Base-by-base conservation (phyloP, 1,284 basidiomycete species). In the Irpex sp. region DNA sequence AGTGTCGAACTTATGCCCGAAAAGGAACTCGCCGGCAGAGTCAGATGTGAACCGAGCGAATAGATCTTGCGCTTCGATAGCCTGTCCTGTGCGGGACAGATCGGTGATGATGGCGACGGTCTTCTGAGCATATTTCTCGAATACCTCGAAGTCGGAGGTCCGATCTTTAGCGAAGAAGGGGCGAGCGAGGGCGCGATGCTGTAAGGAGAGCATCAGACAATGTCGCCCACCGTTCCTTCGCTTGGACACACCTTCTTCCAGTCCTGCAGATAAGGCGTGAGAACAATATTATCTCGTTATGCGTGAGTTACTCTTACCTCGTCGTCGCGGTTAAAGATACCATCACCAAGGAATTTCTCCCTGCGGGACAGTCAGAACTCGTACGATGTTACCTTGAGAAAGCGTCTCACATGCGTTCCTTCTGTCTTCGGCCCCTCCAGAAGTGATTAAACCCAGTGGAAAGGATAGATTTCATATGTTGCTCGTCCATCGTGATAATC, bases 251-350 rank as follows among this genome's bases (percentile, higher is more conserved):
- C 70, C 62, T 78, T 79, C 75, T 81, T 84, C 84, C 83, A 86
- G 62, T 75, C 73, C 82, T 85, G 57, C 40, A 26, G 37, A n/a
- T 48, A 58, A 62, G 44, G 57, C 59, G 31, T 31, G 21, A n/a
- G 61, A 65, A 36, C 63, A 44, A 66, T 51, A 56, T 31, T 59
- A 40, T 51, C 34, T 26, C 56, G 59, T 15, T 51, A 57, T 58
- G 60, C 49, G 54, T 6, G 37, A 54, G 47, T 34, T 58, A 15
- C 48, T 67, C 78, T 73, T 68, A 85, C 85, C 75, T 87, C 82
- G 70, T 86, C 88, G 72, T 89, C 87, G 21, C 88, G 80, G 67
- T 91, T 91, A 75, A 91, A 91, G 57, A 91, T 89, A 8, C 89
- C 89, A 66, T 83, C 79, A 3, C 88, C 89, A 34, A 90, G 76